Base-by-base conservation (phyloP, 2,329 filamentous ascomycete species). In the Ampelomyces quisqualis region DNA sequence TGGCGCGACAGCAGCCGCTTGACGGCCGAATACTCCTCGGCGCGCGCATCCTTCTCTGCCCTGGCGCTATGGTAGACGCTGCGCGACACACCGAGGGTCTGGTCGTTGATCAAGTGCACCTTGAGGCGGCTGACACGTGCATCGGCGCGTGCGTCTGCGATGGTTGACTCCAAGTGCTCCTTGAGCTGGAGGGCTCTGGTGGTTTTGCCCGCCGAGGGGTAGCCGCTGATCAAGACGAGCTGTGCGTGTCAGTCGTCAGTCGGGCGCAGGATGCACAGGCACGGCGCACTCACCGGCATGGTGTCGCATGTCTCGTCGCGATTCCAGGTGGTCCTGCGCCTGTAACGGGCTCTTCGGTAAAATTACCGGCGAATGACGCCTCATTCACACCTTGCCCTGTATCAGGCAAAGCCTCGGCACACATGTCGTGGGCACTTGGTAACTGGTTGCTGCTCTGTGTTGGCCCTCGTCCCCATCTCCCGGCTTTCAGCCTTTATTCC, bases 1-100 rank as follows among this genome's bases (percentile, higher is more conserved):
- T 81, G 81, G 41, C 82, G 78, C 45, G 79, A 82, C 20, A 94
- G 75, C 34, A 83, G 78, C 29, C 88, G 78, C 74, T 91, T 91
- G 31, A 91, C 84, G 45, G 88, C 86, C 45, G 79, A 88, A 65
- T 86, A 88, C 40, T 88, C 75, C 28, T 81, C 77, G 2, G 88
- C 88, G 18, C 88, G 81, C 1, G 87, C 88, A 70, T 91, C 85
- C 67, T 94, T 94, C 63, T 94, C 88, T 1, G 82, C 78, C 55
- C 86, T 86, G 43, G 86, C 86, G 18, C 84, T 85, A 45, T 85
- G 81, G 73, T 91, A 91, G 28, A 87, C 86, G 41, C 76, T 62
- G 45, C 86, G 84, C 3, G 81, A 74, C 40, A 90, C 82, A 30
- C 81, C 81, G 29, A 90, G 79, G 3, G 77, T 77, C 50, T 86